These are phyloP conservation scores for Fusarium marasasianum DNA, from an alignment of 2,329 filamentous ascomycete species.

Conservation along the genomic window DNA sequence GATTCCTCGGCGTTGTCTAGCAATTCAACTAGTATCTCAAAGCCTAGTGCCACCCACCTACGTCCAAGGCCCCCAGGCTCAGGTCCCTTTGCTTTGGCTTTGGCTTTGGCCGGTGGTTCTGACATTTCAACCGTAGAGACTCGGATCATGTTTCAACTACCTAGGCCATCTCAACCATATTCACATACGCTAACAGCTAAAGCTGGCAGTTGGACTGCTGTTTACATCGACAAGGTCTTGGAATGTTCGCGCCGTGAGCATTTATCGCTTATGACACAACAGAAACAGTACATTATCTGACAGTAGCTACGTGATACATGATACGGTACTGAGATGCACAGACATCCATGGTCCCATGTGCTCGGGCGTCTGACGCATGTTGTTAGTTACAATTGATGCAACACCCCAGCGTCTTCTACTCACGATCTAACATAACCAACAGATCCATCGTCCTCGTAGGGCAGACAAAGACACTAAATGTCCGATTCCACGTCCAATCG, in stretches of 20 bases:
- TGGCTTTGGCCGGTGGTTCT: not conserved
- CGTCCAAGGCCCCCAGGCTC: not conserved
- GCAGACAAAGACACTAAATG: slow-evolving; percentile 1
- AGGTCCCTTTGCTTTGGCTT: not conserved
- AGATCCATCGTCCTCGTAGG: not conserved
- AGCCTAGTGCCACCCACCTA: slow-evolving; percentile 32
- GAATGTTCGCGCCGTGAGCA: not conserved
- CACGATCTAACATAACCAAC: not conserved
- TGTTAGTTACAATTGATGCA: not conserved
- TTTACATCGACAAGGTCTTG: not conserved
- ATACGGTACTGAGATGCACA: not conserved
- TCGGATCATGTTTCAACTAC: not conserved
- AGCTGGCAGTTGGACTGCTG: not conserved
- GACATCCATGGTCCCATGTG: not conserved
- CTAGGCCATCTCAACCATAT: not conserved
- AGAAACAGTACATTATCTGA: not conserved
- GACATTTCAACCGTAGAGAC: not conserved
- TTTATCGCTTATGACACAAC: not conserved
- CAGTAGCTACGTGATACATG: not conserved
- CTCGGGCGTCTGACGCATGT: not conserved
- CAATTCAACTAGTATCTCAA: slow-evolving; percentile 5
- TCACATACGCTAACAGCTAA: not conserved
- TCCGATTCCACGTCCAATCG: slow-evolving; percentile 6
- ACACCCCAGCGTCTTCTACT: not conserved
- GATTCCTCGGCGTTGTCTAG: slow-evolving; percentile 4